phyloP scores from a whole-genome alignment of 352 stramenopile species.

The Globisporangium acanthophoron region DNA sequence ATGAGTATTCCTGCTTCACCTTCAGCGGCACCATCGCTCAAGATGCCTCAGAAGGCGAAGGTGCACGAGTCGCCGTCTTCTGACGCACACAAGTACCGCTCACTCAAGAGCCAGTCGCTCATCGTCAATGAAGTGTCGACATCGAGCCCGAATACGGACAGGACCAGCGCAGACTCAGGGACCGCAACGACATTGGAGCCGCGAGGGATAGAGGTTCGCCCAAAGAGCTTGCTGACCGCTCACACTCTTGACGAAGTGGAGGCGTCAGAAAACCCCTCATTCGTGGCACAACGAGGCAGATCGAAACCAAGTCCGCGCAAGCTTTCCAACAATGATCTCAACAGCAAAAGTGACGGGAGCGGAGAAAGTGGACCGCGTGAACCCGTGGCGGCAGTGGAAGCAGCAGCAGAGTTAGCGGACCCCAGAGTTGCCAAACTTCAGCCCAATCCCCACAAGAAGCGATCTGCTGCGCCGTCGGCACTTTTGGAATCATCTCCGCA shows the following conservation, averaged over 20 bases:
- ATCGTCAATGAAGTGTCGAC: not conserved
- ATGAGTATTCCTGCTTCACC: not conserved
- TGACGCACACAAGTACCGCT: not conserved
- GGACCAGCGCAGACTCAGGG: not conserved
- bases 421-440: not conserved
- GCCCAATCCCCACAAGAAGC: not conserved
- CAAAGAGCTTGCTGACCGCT: not conserved
- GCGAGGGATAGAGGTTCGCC: not conserved
- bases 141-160: not conserved
- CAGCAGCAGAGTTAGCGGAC: not conserved
- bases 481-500: constrained; percentile 8
- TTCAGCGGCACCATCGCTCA: not conserved
- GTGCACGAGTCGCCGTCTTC: not conserved
- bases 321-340: not conserved
- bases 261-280: not conserved
- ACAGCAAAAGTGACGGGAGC: not conserved
- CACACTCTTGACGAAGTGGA: not conserved
- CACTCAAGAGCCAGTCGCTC: not conserved
- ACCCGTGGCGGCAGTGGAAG: not conserved
- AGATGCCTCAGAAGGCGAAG: not conserved
- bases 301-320: not conserved
- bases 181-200: not conserved
- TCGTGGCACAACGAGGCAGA: not conserved
- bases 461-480: not conserved
- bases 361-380: not conserved